Base-by-base conservation (phyloP, 1,284 basidiomycete genomes). In the Ustilago sp. region DNA sequence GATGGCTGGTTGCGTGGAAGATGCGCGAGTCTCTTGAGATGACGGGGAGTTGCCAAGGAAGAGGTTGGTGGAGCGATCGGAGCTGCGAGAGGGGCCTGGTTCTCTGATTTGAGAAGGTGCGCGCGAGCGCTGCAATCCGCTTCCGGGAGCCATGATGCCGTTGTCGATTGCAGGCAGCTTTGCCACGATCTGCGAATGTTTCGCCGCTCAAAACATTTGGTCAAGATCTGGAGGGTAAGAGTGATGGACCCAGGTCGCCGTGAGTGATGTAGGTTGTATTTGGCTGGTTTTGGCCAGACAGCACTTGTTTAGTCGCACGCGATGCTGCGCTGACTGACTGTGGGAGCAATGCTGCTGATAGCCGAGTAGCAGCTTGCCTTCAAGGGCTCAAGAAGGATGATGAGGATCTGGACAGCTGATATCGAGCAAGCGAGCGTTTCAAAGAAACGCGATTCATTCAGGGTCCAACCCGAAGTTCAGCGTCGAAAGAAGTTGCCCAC, bases 1-100 rank as follows among this genome's bases (percentile, higher is more conserved):
- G 12, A 60, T 8, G 7, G 28, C 34, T n/a, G 61, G 34, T 13
- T 61, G 56, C 13, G 52, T 43, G 6, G 55, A 59, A 9, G 63
- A 17, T 13, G 8, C 12, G 17, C 19, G 35, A 5, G 41, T 6
- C 9, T 39, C 38, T 23, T 53, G 8, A 2, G 39, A 41, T 8
- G 64, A 35, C 4, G 63, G 55, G 9, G 63, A 48, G n/a, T 50
- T 23, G 48, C 50, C 63, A 11, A 47, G 63, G 32, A 64, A 64
- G 34, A 64, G 56, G 43, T 19, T 9, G 8, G 36, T 13, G 43
- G 34, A 48, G 38, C 62, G 62, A 47, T 31, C 13, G 2, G 45
- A 12, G 52, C 35, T 55, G 54, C 62, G 62, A 31, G 60, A 62
- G n/a, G 56, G 47, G 3, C 32, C 41, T 7, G 60, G 36, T 19